Base-by-base conservation (phyloP, 305 asterid genomes). In the Solanum hybrid region DNA sequence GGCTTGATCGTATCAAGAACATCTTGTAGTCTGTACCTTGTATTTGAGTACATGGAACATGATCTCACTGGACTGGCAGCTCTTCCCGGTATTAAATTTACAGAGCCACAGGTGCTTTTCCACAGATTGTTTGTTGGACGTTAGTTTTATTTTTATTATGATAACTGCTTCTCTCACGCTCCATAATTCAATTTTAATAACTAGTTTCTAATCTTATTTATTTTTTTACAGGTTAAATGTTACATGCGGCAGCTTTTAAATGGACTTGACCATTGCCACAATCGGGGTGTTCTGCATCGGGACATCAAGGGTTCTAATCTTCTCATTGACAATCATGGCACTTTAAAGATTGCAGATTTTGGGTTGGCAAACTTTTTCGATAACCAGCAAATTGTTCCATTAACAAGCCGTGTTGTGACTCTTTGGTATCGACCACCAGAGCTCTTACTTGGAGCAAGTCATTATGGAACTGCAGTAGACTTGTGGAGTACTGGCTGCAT, bases 351-450 rank as follows among this genome's bases (percentile, higher is more conserved):
- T 69, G 90, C 91, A 32, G 92, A 90, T 86, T 90, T 90, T 35
- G 92, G 92, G 35, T 69, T 88, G 38, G 87, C 92, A 10, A 85
- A 75, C 16, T 90, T 88, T 40, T 88, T 85, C 8, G 72, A 89
- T 37, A 36, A 37, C 73, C 73, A 80, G 13, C 78, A 86, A 10
- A 56, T 40, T 16, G 17, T 40, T 42, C 79, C 78, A 6, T 79
- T 91, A 38, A 89, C 92, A 29, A 89, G 91, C 51, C 91, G 89
- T 87, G 92, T 89, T 37, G 90, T 82, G 71, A 89, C 92, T 27
- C 86, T 91, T 35, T 91, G 92, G 92, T 91, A 91, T 75, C 92
- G 92, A 7, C 87, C 92, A 26, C 90, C 90, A 1, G 92, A 91
- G 84, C 89, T 91, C 37, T 82, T 91, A 69, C 92, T 91, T 38